Evolutionary conservation across 768 basidiomycete genomes (phyloP), one percentile per base, ranked within the genome.

Genomic region (Leccinum variicolor): DNA sequence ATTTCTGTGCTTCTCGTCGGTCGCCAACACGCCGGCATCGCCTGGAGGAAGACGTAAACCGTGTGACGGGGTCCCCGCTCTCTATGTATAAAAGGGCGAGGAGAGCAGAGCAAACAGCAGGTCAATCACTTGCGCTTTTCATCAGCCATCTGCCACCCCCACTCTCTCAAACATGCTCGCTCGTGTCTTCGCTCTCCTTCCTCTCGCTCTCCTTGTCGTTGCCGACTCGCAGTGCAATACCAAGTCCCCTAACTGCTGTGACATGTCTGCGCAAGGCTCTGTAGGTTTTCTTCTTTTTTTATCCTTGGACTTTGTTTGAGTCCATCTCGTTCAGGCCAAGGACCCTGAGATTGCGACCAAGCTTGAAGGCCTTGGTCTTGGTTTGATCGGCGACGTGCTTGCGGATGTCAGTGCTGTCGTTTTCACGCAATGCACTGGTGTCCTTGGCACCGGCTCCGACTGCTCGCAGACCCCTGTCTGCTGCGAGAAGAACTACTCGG

Each of bases 171-270:
- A 3, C 14, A 66, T 66, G 65, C 57, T 68, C 21, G 52, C 66
- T 49, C 62, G 61, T 6, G 6, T 65, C 54, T 17, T 64, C 10
- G 54, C 67, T 39, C 50, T 69, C 25, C n/a, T 61, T 3, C 61
- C 61, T 14, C 34, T 69, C 8, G 68, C 58, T 53, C 49, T 63
- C 26, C 43, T 65, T 6, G 65, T 28, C 21, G 50, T 57, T 25
- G 61, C 63, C 10, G 14, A 14, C 21, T 39, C 53, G 67, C 36
- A 54, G 33, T 59, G 34, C 10, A 56, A 58, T 0, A 0, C 8
- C 7, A n/a, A 33, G 31, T 33, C 31, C 33, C 33, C 39, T 15
- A 8, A 26, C 6, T 68, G 67, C 52, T 68, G 67, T 15, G 8
- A 66, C n/a, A n/a, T 13, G 4, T 33, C 31, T 4, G 1, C 3